phyloP scores from a whole-genome alignment of 768 basidiomycete species.

The Mycena capillaripes region DNA sequence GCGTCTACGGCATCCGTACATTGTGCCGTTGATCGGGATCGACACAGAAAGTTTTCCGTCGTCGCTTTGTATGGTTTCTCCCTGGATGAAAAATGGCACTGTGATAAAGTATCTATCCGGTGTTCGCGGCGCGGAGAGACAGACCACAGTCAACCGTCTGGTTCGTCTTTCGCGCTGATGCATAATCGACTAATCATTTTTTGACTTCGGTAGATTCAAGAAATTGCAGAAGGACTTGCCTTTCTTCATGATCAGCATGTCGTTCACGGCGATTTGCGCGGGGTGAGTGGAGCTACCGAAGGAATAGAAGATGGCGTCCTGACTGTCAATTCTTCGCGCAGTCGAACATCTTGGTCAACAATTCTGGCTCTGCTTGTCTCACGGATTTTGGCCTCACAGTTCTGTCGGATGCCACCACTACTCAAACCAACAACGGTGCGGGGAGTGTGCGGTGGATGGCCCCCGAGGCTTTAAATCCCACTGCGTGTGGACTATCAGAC shows the following conservation, averaged over 20 bases:
- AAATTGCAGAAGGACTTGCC: slow-evolving; percentile 34
- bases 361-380: slow-evolving; percentile 21
- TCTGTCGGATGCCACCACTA: slow-evolving; percentile 23
- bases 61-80: slow-evolving; percentile 40
- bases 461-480: slow-evolving; percentile 31
- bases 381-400: slow-evolving; percentile 38
- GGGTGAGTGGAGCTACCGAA: slow-evolving; percentile 24
- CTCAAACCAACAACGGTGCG: slow-evolving; percentile 20
- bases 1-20: slow-evolving; percentile 34
- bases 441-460: slow-evolving; percentile 39
- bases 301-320: too few species aligned
- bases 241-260: slow-evolving; percentile 36
- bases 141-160: slow-evolving; percentile 23
- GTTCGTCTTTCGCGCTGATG: slow-evolving; percentile 6
- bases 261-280: slow-evolving; percentile 37
- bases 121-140: slow-evolving; percentile 7
- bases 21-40: slow-evolving; percentile 41
- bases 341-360: slow-evolving; percentile 38
- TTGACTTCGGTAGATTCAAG: slow-evolving; percentile 23
- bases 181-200: too few species aligned
- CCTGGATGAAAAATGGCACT: slow-evolving; percentile 46
- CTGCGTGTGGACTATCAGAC: slow-evolving; percentile 13
- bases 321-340: too few species aligned
- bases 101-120: slow-evolving; percentile 38
- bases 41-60: slow-evolving; percentile 37